Evolutionary conservation across 805 yeast species (phyloP), one percentile per base, ranked within the genome.

Genomic region (Hanseniaspora singularis): DNA sequence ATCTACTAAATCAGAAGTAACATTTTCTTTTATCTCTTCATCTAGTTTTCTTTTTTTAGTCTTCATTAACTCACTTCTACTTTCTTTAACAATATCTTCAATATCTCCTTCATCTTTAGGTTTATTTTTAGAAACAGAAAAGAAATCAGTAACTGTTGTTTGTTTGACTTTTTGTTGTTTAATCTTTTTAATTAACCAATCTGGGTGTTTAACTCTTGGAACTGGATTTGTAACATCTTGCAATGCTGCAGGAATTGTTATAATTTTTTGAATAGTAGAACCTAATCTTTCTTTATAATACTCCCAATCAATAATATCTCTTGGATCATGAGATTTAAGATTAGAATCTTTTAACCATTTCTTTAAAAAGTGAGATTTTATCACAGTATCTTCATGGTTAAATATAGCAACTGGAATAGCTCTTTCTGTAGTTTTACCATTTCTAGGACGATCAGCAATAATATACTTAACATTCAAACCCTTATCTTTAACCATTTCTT

Each of bases 401-500:
- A 92, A 94, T 16, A 92, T 87, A 0, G 96, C 92, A 5, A 94
- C 95, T 0, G 99, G 99, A 38, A 92, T 72, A 0, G 99, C 98
- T 53, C 99, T 72, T 57, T 89, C 97, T 0, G 98, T 86, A 26
- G 88, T 88, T 0, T 98, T 95, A 1, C 94, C 81, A 36, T 80
- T 81, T 18, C 71, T 56, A 1, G 99, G 98, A 53, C 74, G 77
- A 40, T 77, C 75, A 51, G 96, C 79, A 53, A 92, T 88, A 61
- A 92, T 80, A 65, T 86, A 92, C 62, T 86, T 87, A 65, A 96
- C 89, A 5, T 95, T 95, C 51, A 92, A 73, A 51, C 98, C 97
- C 50, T 88, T 87, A 63, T 87, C 97, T 56, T 86, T 88, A 2
- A 87, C 94, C 95, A 89, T 89, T 54, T 87, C 95, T 52, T 81